Evolutionary conservation across 768 basidiomycete species (phyloP).

Genomic region (Tricholoma sp.): DNA sequence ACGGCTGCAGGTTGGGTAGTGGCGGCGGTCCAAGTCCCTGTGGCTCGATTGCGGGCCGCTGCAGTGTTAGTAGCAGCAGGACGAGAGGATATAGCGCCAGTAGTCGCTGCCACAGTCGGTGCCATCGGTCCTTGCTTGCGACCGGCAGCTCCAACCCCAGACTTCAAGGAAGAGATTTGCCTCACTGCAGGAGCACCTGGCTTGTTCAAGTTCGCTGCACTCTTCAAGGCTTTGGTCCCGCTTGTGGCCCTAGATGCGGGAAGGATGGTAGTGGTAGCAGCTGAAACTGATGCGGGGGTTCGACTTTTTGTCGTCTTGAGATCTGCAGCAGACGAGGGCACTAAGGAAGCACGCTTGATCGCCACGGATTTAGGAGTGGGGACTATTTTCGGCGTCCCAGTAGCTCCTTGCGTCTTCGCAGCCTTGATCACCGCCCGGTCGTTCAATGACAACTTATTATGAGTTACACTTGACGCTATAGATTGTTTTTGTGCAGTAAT

Average conservation of each 20-base stretch:
- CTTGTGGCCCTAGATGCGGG: neutral
- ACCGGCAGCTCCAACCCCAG: neutral
- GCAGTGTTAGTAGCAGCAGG: conserved; percentile 4
- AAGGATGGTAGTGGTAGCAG: neutral
- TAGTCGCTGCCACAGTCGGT: neutral
- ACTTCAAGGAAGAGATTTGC: neutral
- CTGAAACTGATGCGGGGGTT: conserved; percentile 1
- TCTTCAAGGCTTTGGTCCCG: neutral
- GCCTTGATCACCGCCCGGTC: neutral
- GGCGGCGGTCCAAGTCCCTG: neutral
- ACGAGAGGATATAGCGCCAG: neutral
- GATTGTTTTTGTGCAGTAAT: neutral
- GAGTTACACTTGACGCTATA: neutral
- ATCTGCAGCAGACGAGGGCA: neutral
- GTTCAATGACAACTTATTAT: neutral
- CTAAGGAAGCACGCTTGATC: neutral
- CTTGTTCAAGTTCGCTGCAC: neutral
- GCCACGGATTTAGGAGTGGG: neutral
- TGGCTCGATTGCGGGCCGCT: neutral
- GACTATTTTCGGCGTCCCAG: neutral
- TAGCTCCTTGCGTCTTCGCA: neutral
- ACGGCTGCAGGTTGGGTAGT: neutral
- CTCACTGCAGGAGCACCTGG: neutral
- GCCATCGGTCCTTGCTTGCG: neutral
- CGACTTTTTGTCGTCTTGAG: neutral